A percentile compares a stretch with the other conserved stretches of the same genome.
Evolutionary conservation across 352 stramenopile species (phyloP).

Genomic region (Peronospora tabacina): DNA sequence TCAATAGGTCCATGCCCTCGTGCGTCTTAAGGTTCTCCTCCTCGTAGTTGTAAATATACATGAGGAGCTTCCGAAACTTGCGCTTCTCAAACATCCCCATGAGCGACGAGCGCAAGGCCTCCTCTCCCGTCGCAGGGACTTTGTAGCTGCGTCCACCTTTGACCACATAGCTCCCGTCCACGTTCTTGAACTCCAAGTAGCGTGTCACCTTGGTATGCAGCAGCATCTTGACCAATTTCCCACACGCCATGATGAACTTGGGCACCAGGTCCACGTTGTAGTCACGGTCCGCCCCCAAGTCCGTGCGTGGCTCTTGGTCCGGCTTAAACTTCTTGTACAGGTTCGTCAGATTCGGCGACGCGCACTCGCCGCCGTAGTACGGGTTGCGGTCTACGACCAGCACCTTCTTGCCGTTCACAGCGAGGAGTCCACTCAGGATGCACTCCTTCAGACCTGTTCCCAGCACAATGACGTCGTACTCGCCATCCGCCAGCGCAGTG

Average conservation of each 20-base stretch:
- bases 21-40: slow-evolving; percentile 87
- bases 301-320: slow-evolving; percentile 45
- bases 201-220: slow-evolving; percentile 96
- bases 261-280: slow-evolving; percentile 99
- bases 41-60: slow-evolving; percentile 96
- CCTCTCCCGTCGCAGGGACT: slow-evolving; percentile 94
- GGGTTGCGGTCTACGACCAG: slow-evolving; percentile 96
- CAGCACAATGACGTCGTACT: slow-evolving; percentile 99
- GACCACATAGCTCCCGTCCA: slow-evolving; percentile 98
- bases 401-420: slow-evolving; percentile 92
- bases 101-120: slow-evolving; percentile 93
- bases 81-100: slow-evolving; percentile 99
- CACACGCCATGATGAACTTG: slow-evolving; percentile 99
- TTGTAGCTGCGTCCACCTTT: slow-evolving; percentile 96
- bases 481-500: slow-evolving; percentile 95
- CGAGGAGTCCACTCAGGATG: slow-evolving; percentile 95
- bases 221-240: slow-evolving; percentile 98
- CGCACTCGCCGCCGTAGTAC: slow-evolving; percentile 97
- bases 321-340: slow-evolving; percentile 94
- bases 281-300: slow-evolving; percentile 94
- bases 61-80: slow-evolving; percentile 97
- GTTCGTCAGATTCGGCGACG: slow-evolving; percentile 97
- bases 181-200: slow-evolving; percentile 99
- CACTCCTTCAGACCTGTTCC: slow-evolving; percentile 99
- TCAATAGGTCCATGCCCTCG: slow-evolving; percentile 91